phyloP scores from a whole-genome alignment of 2,329 filamentous ascomycete species.

The Orbilia brochopaga region DNA sequence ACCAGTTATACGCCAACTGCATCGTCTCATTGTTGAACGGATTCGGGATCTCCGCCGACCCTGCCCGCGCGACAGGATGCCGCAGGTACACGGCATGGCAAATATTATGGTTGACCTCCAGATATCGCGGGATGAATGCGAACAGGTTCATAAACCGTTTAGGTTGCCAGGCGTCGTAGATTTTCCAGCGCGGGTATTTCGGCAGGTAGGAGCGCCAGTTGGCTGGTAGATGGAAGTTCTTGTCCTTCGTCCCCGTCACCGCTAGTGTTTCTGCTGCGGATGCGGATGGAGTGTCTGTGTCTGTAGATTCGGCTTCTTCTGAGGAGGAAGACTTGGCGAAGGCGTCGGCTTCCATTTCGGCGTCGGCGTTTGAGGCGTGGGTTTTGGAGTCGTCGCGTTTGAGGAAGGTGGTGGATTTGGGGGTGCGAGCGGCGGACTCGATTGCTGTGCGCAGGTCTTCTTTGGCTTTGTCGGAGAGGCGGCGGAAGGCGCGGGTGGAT shows the following conservation, averaged over 20 bases:
- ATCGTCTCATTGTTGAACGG: conserved; percentile 63
- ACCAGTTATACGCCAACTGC: conserved; percentile 92
- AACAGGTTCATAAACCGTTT: conserved; percentile 87
- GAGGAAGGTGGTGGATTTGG: conserved; percentile 51
- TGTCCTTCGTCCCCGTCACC: conserved; percentile 15
- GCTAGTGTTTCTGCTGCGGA: conserved; percentile 48
- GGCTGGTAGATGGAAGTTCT: conserved; percentile 17
- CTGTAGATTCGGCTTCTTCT: conserved; percentile 52
- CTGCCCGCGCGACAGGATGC: conserved; percentile 86
- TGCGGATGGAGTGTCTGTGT: conserved; percentile 38
- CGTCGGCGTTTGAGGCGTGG: conserved; percentile 30
- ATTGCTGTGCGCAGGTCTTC: conserved; percentile 49
- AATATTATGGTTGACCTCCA: conserved; percentile 97
- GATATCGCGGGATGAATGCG: conserved; percentile 90
- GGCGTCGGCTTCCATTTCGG: conserved; percentile 38
- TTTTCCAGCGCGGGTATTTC: conserved; percentile 58
- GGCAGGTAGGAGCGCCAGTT: conserved; percentile 38
- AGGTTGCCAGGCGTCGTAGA: conserved; percentile 89
- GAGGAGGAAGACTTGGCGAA: conserved; percentile 28
- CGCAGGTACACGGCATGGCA: conserved; percentile 94
- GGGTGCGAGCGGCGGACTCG: conserved; percentile 52
- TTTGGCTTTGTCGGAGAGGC: conserved; percentile 30
- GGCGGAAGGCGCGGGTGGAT: conserved; percentile 62
- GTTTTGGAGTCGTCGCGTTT: conserved; percentile 29
- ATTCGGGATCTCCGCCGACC: conserved; percentile 63